Evolutionary conservation across 768 basidiomycete species (phyloP), one percentile per base, ranked within the genome.

Genomic region (Russula virescens): DNA sequence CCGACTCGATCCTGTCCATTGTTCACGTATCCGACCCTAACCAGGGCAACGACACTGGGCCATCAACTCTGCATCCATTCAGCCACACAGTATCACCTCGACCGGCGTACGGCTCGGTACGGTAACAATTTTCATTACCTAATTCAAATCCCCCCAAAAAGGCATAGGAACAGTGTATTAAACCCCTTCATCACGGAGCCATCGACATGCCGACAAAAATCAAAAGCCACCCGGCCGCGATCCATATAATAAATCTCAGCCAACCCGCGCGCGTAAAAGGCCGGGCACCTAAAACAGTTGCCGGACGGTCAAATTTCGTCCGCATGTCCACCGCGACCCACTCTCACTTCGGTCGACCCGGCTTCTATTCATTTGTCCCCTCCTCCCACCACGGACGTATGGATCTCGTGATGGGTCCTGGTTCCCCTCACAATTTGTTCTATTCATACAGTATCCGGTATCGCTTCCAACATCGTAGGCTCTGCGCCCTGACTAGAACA

Each of bases 311-410:
- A 40, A 53, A 49, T 34, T n/a, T 35, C 23, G 46, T 23, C 55
- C 47, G 45, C 11, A 48, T 28, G 45, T 25, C 13, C 11, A 40
- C 23, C 52, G 11, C 49, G 19, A 43, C 25, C 50, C 50, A n/a
- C 34, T 38, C 40, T 47, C 55, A 31, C 38, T 60, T 52, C 50
- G 58, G 60, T n/a, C 60, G 10, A 25, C 35, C 51, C 60, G 60
- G 60, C 60, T 23, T 61, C 47, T 55, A 61, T 61, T 53, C 34
- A 61, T 55, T 54, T 47, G 19, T 16, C 35, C 45, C 23, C 43
- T 11, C 52, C 35, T 19, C 18, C 18, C 7, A 16, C 19, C 2
- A 11, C 26, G 16, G 34, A 38, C 19, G 46, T 9, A 26, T 40
- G 46, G 28, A 52, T 51, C 48, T 18, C 25, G 6, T 58, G 57